Base-by-base conservation (phyloP, 1,139 yeast species). In the Tardiomyces depauwii region DNA sequence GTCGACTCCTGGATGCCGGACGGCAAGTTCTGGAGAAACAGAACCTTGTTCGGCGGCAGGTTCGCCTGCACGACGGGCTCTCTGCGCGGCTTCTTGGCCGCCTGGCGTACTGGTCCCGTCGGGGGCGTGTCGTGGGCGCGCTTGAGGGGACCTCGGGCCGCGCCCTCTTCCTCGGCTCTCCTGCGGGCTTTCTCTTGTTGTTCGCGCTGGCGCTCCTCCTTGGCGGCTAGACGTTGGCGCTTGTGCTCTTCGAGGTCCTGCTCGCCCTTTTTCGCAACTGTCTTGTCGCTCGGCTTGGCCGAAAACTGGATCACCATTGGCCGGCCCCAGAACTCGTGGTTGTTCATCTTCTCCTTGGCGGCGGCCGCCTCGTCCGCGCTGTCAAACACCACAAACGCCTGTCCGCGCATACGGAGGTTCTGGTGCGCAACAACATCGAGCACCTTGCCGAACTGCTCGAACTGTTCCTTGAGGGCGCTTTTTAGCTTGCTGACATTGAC, bases 361-460 rank as follows among this genome's bases (percentile, higher is more conserved):
- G 58, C 56, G 2, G 56, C 51, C 0, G 93, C 83, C 7, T 67
- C 61, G 2, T 66, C 65, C 1, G 59, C 55, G 18, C 63, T 59
- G 2, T 66, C 70, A 52, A 79, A 80, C 0, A 89, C 81, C 6
- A 91, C 72, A 62, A 88, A 91, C 1, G 96, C 96, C 62, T 88
- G 96, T 2, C 96, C 96, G 47, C 80, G 72, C 74, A 84, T 71
- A 48, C 71, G 73, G 25, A 84, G 57, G 55, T 79, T 81, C 52
- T 73, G 73, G 51, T 78, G 80, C 1, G 88, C 78, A 1, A 77
- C 70, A 7, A 87, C 65, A 40, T 75, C 77, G 12, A 72, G 53
- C 1, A 83, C 68, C 0, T 65, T 59, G 0, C 85, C 82, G 59
- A 70, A 77, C 14, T 68, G 59, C 2, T 61, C 57, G 42, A 81